A percentile compares a stretch with the other conserved stretches of the same genome.
Conservation (phyloP, 2,329 filamentous ascomycete genomes). For the Alternaria dauci region DNA sequence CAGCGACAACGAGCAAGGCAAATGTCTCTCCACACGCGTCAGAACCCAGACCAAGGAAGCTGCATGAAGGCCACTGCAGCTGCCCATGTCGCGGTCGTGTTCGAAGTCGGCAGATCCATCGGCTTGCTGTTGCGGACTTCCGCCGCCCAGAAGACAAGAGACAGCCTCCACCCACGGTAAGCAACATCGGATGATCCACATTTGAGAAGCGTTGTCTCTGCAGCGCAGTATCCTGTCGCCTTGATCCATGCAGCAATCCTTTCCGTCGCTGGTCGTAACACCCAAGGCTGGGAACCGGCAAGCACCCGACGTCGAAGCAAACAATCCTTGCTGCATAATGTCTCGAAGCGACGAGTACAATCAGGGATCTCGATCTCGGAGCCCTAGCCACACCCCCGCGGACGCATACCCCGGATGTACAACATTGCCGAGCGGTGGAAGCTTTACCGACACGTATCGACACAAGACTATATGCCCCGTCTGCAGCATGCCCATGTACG, state of each 20-base stretch:
- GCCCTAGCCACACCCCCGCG: background rate
- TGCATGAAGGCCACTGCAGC: background rate
- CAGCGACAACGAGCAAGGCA: background rate
- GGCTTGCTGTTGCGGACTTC: background rate
- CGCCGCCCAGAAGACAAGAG: background rate
- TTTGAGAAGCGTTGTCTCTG: background rate
- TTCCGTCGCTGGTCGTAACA: constrained; percentile 10
- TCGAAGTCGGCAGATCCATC: background rate
- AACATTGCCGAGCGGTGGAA: background rate
- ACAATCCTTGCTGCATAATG: constrained; percentile 7
- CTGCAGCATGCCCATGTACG: background rate
- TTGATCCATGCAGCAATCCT: constrained; percentile 3
- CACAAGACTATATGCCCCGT: background rate
- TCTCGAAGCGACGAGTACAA: background rate
- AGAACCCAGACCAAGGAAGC: background rate
- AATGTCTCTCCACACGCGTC: background rate
- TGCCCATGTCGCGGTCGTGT: background rate
- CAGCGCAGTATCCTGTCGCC: background rate
- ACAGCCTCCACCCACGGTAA: background rate
- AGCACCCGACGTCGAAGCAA: constrained; percentile 13
- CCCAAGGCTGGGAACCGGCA: constrained; percentile 1
- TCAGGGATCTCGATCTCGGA: background rate
- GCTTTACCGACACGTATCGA: background rate
- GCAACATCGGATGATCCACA: background rate
- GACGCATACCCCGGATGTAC: background rate